Evolutionary conservation across 441 rosid species (phyloP).

Genomic region (Erysimum cheiri): DNA sequence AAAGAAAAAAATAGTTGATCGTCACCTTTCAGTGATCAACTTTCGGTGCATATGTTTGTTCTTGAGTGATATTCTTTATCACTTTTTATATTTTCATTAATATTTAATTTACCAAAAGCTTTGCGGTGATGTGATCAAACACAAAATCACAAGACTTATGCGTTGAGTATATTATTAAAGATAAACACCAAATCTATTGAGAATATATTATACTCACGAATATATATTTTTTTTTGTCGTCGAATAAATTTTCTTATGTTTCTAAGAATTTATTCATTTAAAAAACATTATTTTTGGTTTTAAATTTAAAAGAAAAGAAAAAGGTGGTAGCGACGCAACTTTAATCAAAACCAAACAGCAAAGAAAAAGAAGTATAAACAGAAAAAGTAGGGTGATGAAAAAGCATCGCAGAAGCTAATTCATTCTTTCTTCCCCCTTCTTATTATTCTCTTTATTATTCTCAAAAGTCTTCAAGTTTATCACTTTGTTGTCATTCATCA

Average conservation of each 20-base stretch:
- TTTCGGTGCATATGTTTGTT: constrained; percentile 45
- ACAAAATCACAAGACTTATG: constrained; percentile 42
- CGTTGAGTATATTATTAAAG: constrained; percentile 42
- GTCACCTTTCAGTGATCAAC: constrained; percentile 37
- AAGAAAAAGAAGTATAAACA: constrained; percentile 35
- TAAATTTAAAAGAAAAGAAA: constrained; percentile 6
- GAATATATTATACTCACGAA: constrained; percentile 38
- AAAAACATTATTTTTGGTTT: background rate
- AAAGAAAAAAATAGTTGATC: constrained; percentile 30
- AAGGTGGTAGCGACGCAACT: constrained; percentile 32
- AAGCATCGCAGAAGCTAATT: constrained; percentile 35
- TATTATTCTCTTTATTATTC: constrained; percentile 33
- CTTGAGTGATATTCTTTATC: constrained; percentile 37
- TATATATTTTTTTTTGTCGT: background rate
- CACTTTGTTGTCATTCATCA: constrained; percentile 36
- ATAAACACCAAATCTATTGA: constrained; percentile 48
- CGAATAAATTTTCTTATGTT: background rate
- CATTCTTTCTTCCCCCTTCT: constrained; percentile 39
- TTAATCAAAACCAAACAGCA: constrained; percentile 39
- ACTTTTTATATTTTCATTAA: constrained; percentile 28
- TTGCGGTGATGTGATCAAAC: constrained; percentile 44
- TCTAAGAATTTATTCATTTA: constrained; percentile 32
- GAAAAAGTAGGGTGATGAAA: constrained; percentile 30
- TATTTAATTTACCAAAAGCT: constrained; percentile 36
- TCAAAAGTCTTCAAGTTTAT: constrained; percentile 16